Evolutionary conservation across 1,139 yeast species (phyloP).

Genomic region (Citeromyces siamensis): DNA sequence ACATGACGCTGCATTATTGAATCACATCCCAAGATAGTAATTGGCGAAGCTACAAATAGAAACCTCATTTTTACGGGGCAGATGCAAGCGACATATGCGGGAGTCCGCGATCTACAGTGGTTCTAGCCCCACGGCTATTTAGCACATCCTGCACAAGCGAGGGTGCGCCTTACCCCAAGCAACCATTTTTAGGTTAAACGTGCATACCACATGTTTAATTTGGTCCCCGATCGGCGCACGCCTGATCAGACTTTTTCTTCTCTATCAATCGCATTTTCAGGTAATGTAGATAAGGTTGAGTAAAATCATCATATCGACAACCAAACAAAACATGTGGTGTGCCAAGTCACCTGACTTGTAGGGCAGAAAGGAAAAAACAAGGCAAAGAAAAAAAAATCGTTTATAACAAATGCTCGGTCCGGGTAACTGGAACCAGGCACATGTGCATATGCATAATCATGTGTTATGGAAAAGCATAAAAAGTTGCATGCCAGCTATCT

Average conservation of each 20-base stretch:
- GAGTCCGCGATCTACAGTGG: no score
- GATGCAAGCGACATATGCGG: no score
- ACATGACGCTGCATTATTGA: no score
- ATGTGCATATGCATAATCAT: constrained; percentile 1
- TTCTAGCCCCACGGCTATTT: no score
- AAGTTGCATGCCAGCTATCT: no score
- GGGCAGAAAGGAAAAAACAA: neutral
- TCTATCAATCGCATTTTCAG: neutral
- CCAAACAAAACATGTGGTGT: neutral
- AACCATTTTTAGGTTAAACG: no score
- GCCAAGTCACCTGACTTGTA: neutral
- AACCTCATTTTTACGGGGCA: no score
- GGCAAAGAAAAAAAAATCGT: neutral
- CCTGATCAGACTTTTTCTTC: neutral
- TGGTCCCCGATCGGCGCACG: neutral
- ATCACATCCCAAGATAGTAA: no score
- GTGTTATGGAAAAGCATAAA: no score
- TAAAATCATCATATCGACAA: neutral
- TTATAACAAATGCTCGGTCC: neutral
- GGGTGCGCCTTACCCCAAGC: no score
- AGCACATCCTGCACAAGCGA: no score
- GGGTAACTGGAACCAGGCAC: constrained; percentile 1
- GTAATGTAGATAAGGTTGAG: constrained; percentile 1
- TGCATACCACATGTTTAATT: neutral
- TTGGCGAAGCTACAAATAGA: no score